Conservation (phyloP, 1,284 basidiomycete species). For the Cutaneotrichosporon sp. region DNA sequence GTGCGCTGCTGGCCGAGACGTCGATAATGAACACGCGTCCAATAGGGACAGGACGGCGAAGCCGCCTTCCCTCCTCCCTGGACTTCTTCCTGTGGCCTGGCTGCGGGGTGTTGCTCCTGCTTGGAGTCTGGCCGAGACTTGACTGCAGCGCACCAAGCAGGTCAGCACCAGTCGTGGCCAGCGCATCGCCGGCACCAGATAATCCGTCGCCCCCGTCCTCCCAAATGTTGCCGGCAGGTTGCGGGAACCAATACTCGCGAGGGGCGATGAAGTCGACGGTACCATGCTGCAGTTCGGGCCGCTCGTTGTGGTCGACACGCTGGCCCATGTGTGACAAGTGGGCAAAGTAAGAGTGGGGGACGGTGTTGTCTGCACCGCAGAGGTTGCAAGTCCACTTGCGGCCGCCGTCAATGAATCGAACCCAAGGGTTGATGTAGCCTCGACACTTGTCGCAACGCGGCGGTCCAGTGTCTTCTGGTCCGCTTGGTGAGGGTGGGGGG, state of each 20-base stretch:
- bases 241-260: constrained; percentile 81
- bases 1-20: constrained; percentile 66
- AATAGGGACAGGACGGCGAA: constrained; percentile 63
- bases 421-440: constrained; percentile 95
- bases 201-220: constrained; percentile 55
- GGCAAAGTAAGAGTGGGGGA: constrained; percentile 76
- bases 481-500: constrained; percentile 70
- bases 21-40: constrained; percentile 86
- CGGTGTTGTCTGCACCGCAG: constrained; percentile 77
- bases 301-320: constrained; percentile 73
- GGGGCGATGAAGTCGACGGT: constrained; percentile 88
- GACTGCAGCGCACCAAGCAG: constrained; percentile 42
- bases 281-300: constrained; percentile 84
- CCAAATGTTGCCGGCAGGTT: constrained; percentile 49
- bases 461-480: constrained; percentile 59
- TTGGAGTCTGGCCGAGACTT: constrained; percentile 31
- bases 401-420: constrained; percentile 77
- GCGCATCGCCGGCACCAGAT: constrained; percentile 46
- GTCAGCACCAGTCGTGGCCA: constrained; percentile 42
- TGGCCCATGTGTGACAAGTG: constrained; percentile 74
- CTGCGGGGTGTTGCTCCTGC: constrained; percentile 46
- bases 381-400: constrained; percentile 89
- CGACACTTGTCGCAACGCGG: constrained; percentile 81
- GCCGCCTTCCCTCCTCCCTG: constrained; percentile 29
- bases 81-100: constrained; percentile 30